Percentiles rank a stretch among this genome's conserved stretches.
These are phyloP conservation scores for Curvularia sp. DNA, from an alignment of 2,329 filamentous ascomycete genomes.

Conservation along the genomic window DNA sequence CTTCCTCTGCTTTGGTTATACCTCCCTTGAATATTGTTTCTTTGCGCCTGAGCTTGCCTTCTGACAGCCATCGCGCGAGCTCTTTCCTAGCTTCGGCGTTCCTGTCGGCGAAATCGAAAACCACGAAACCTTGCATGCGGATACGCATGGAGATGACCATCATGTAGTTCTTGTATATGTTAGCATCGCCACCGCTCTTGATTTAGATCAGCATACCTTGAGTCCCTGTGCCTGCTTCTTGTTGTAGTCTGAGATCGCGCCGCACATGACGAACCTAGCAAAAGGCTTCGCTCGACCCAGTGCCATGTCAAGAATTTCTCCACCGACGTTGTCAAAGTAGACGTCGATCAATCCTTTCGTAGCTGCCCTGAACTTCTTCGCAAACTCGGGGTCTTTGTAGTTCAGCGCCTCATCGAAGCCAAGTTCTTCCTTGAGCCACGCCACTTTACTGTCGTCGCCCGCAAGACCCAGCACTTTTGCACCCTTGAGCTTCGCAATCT, in stretches of 20 bases:
- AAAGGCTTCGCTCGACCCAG: constrained; percentile 53
- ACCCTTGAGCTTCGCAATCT: constrained; percentile 77
- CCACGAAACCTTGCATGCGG: constrained; percentile 66
- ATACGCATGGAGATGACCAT: constrained; percentile 56
- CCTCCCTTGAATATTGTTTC: constrained; percentile 77
- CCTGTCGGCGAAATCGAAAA: constrained; percentile 70
- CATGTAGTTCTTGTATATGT: constrained; percentile 51
- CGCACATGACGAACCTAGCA: constrained; percentile 56
- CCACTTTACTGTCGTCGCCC: constrained; percentile 61
- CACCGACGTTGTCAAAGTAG: constrained; percentile 62
- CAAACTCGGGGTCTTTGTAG: constrained; percentile 61
- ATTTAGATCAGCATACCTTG: constrained; percentile 37
- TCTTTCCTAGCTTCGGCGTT: constrained; percentile 66
- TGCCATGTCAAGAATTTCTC: constrained; percentile 57
- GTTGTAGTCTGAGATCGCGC: constrained; percentile 57
- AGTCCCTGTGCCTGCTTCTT: constrained; percentile 59
- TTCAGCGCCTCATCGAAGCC: constrained; percentile 64
- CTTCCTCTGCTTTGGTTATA: constrained; percentile 67
- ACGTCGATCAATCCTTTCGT: constrained; percentile 61
- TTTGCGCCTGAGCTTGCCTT: constrained; percentile 74
- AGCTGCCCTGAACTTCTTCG: constrained; percentile 56
- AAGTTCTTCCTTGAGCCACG: constrained; percentile 61
- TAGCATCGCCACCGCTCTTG: neutral
- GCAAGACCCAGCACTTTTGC: constrained; percentile 61
- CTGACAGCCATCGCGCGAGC: constrained; percentile 70